Base-by-base conservation (phyloP, 176 grass and related monocot species). In the Phoenix roebelenii region DNA sequence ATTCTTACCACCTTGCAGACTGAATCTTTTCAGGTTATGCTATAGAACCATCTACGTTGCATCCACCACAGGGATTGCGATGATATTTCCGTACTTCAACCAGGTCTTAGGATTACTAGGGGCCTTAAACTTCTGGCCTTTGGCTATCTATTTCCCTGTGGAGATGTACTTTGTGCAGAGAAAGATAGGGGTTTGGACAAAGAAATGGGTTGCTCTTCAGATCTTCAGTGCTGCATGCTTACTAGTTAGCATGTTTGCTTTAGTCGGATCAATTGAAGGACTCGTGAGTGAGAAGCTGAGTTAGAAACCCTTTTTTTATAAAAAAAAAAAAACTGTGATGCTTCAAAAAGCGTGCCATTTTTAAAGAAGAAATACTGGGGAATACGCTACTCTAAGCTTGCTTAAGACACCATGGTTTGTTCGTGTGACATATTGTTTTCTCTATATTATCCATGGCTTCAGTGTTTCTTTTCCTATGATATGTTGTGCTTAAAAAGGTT, bases 41-140 rank as follows among this genome's bases (percentile, higher is more conserved):
- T 81, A 83, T 63, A 82, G 87, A 44, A 83, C 81, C 49, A 52
- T 52, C 17, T 82, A 81, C 64, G 92, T 88, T 29, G 79, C 61
- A 17, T 68, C 71, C 4, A 77, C 79, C 7, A 97, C 93, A 5
- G 73, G 78, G 52, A 53, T 91, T 23, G 81, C 93, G 16, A 78
- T 92, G 70, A 75, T 63, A 60, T 97, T 88, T 57, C 93, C 84
- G 0, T 97, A 73, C 81, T 92, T 88, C 87, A 88, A 92, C 76
- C 48, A 87, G 73, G 61, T 92, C 51, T 23, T 97, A 16, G 93
- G 81, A 6, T 68, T 88, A 55, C 76, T 85, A 51, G 87, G 84
- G 5, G 69, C 87, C 14, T 74, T 97, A 59, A 54, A 64, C 10
- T 97, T 97, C 76, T 88, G 81, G 81, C 84, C 87, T 9, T 23